Conservation (phyloP, 2,329 filamentous ascomycete genomes). For the Xylariomycetidae sp. region DNA sequence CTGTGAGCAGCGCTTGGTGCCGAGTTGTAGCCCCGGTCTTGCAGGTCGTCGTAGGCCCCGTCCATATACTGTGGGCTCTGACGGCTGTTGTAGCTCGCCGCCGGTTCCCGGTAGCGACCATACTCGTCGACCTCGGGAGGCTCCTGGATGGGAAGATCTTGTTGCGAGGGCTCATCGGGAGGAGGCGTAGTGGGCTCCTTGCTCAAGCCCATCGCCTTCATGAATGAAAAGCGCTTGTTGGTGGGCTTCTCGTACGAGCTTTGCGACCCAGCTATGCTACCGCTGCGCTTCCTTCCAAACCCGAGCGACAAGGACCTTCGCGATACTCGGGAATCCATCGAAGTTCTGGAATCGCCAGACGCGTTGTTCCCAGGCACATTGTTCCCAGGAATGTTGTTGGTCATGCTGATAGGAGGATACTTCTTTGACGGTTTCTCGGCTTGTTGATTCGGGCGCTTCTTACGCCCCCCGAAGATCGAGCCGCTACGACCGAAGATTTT, state of each 20-base stretch:
- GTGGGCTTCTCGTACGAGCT: constrained; percentile 47
- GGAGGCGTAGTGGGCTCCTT: constrained; percentile 46
- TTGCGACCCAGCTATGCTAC: constrained; percentile 55
- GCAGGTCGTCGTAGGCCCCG: constrained; percentile 29
- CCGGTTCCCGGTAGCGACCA: constrained; percentile 28
- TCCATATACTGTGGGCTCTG: constrained; percentile 31
- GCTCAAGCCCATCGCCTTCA: constrained; percentile 58
- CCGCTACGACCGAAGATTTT: constrained; percentile 80
- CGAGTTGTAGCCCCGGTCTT: constrained; percentile 11
- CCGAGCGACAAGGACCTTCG: constrained; percentile 66
- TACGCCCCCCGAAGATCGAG: constrained; percentile 65
- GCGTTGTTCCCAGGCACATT: no score
- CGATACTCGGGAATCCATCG: constrained; percentile 62
- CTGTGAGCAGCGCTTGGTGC: constrained; percentile 25
- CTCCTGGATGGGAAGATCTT: constrained; percentile 47
- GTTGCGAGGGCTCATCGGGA: constrained; percentile 45
- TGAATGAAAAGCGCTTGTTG: constrained; percentile 62
- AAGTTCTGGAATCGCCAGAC: constrained; percentile 54
- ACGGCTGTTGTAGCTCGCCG: constrained; percentile 12
- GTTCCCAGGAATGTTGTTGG: constrained; percentile 60
- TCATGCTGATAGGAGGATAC: constrained; percentile 91
- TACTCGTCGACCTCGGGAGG: constrained; percentile 33
- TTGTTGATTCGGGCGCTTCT: constrained; percentile 26
- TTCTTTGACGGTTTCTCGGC: constrained; percentile 57
- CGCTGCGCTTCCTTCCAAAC: constrained; percentile 64